These are phyloP conservation scores for Calonectria fujianensis DNA, from an alignment of 2,329 filamentous ascomycete genomes.

Conservation along the genomic window DNA sequence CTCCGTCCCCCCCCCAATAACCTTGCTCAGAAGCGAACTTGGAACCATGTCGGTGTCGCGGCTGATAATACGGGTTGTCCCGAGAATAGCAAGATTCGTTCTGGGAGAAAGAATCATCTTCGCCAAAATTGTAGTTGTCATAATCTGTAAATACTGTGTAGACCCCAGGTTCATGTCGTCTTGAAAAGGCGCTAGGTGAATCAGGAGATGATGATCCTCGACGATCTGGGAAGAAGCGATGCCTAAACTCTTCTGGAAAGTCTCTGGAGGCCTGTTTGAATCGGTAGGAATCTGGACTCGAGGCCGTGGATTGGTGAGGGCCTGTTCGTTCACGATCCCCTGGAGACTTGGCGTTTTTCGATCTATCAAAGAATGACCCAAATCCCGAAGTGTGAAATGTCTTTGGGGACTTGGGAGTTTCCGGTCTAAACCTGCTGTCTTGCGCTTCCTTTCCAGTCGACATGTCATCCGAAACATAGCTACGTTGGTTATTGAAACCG, in stretches of 20 bases:
- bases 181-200: slow-evolving; percentile 32
- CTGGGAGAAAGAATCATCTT: slow-evolving; percentile 38
- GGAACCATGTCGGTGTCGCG: slow-evolving; percentile 48
- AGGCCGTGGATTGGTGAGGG: slow-evolving; percentile 26
- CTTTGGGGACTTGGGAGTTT: slow-evolving; percentile 43
- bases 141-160: slow-evolving; percentile 44
- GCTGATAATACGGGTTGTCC: slow-evolving; percentile 61
- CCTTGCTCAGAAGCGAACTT: slow-evolving; percentile 33
- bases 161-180: slow-evolving; percentile 2
- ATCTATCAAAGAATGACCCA: slow-evolving; percentile 51
- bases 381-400: slow-evolving; percentile 47
- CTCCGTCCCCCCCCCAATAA: not conserved
- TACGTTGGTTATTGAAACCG: slow-evolving; percentile 31
- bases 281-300: slow-evolving; percentile 29
- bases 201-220: slow-evolving; percentile 43
- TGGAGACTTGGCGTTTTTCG: slow-evolving; percentile 36
- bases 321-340: slow-evolving; percentile 26
- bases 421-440: slow-evolving; percentile 30
- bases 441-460: not conserved
- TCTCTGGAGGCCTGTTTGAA: slow-evolving; percentile 51
- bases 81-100: slow-evolving; percentile 40
- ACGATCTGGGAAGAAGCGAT: slow-evolving; percentile 44
- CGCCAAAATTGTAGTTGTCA: slow-evolving; percentile 31
- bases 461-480: not conserved
- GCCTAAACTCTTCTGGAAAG: slow-evolving; percentile 53